Conservation (phyloP, 768 basidiomycete species). For the Russula sp. region DNA sequence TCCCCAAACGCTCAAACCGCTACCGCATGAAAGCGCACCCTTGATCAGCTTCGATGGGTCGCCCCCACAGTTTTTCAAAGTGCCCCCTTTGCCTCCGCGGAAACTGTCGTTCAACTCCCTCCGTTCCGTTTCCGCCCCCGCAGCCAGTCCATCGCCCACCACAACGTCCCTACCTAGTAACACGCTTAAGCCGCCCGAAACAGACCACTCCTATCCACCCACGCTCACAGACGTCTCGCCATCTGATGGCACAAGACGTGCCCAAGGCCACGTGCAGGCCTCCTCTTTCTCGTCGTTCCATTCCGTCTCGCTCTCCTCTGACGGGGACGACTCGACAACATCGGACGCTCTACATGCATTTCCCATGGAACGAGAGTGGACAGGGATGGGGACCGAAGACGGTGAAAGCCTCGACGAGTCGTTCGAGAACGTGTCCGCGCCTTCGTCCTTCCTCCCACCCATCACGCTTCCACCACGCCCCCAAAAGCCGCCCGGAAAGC, state of each 20-base stretch:
- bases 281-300: constrained; percentile 76
- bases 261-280: constrained; percentile 42
- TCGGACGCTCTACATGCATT: constrained; percentile 26
- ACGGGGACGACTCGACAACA: constrained; percentile 29
- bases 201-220: constrained; percentile 49
- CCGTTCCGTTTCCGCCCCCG: constrained; percentile 49
- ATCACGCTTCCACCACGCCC: constrained; percentile 25
- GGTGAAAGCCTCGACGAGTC: constrained; percentile 54
- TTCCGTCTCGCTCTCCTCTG: constrained; percentile 69
- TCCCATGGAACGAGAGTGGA: constrained; percentile 36
- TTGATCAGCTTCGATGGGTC: constrained; percentile 47
- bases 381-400: constrained; percentile 37
- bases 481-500: constrained; percentile 26
- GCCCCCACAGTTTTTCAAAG: constrained; percentile 32
- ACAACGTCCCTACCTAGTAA: constrained; percentile 32
- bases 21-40: constrained; percentile 27
- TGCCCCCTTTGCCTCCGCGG: constrained; percentile 57
- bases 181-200: constrained; percentile 33
- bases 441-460: constrained; percentile 35
- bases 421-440: constrained; percentile 55
- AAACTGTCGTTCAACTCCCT: constrained; percentile 39
- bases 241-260: constrained; percentile 29
- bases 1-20: neutral
- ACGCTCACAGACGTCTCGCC: constrained; percentile 26
- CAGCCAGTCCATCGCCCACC: constrained; percentile 24